phyloP scores from a whole-genome alignment of 345 rosid species.

The Euphorbia pulcherrima region DNA sequence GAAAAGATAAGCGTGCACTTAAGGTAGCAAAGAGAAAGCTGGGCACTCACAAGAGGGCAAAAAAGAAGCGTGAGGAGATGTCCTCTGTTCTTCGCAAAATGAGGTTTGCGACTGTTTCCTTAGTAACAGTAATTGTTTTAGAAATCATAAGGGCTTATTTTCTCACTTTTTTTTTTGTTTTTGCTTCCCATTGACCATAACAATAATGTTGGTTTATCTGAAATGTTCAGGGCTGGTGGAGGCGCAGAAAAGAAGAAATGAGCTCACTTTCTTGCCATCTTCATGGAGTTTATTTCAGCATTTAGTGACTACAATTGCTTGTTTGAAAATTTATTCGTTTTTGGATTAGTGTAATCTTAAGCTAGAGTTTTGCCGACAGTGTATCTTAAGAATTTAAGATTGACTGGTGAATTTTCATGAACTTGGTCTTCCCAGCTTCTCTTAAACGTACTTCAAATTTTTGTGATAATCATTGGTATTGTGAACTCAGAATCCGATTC shows the following conservation, averaged over 20 bases:
- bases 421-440: neutral
- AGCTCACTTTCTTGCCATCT: neutral
- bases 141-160: too few species aligned
- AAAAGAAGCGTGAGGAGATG: slow-evolving; percentile 85
- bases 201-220: neutral
- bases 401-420: neutral
- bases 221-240: slow-evolving; percentile 31
- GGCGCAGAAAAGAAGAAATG: slow-evolving; percentile 40
- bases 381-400: neutral
- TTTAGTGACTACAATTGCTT: neutral
- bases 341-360: neutral
- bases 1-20: slow-evolving; percentile 77
- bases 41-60: slow-evolving; percentile 79
- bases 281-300: neutral
- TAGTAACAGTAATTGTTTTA: neutral
- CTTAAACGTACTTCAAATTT: neutral
- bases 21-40: slow-evolving; percentile 80
- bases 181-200: neutral
- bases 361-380: neutral
- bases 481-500: neutral
- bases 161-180: neutral
- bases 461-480: neutral
- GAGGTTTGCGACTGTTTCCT: slow-evolving; percentile 36
- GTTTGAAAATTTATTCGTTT: neutral
- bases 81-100: slow-evolving; percentile 65